Percentiles rank a stretch among this genome's conserved stretches.
These are phyloP conservation scores for Hansenula sp. DNA, from an alignment of 1,139 yeast genomes.

Conservation along the genomic window DNA sequence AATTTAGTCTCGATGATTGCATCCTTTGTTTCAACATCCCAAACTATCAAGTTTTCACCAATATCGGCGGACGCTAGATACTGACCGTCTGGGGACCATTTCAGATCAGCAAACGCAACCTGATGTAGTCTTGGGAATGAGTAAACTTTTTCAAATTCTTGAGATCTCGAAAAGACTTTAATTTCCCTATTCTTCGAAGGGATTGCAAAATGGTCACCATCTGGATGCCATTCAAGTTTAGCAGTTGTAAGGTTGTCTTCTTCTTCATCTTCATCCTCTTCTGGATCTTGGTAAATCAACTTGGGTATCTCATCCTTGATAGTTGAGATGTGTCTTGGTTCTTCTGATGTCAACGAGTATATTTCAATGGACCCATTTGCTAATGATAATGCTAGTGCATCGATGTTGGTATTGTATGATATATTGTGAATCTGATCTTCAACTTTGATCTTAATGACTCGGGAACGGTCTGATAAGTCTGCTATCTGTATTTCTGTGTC, in stretches of 20 bases:
- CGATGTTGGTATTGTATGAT: slow-evolving; percentile 60
- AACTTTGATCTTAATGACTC: slow-evolving; percentile 33
- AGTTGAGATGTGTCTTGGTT: slow-evolving; percentile 37
- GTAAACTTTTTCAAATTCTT: slow-evolving; percentile 21
- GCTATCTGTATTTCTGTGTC: slow-evolving; percentile 60
- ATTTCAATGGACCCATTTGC: slow-evolving; percentile 66
- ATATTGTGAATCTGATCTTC: slow-evolving; percentile 58
- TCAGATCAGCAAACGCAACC: slow-evolving; percentile 43
- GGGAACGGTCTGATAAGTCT: slow-evolving; percentile 39
- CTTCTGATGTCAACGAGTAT: slow-evolving; percentile 50
- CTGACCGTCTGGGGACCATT: slow-evolving; percentile 59
- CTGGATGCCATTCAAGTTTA: slow-evolving; percentile 55
- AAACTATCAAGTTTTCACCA: slow-evolving; percentile 49
- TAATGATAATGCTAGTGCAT: slow-evolving; percentile 56
- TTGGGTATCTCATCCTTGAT: slow-evolving; percentile 38
- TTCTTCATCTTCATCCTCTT: slow-evolving; percentile 30
- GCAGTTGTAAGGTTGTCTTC: slow-evolving; percentile 35
- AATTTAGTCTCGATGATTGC: slow-evolving; percentile 25
- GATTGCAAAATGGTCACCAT: slow-evolving; percentile 60
- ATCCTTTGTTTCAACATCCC: slow-evolving; percentile 40
- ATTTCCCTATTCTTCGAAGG: slow-evolving; percentile 40
- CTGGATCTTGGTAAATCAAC: slow-evolving; percentile 20
- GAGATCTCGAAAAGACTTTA: slow-evolving; percentile 28
- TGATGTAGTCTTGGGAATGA: slow-evolving; percentile 28
- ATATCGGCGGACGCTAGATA: slow-evolving; percentile 52